phyloP scores from a whole-genome alignment of 257 asterid species.

The Nicotiana otophora region DNA sequence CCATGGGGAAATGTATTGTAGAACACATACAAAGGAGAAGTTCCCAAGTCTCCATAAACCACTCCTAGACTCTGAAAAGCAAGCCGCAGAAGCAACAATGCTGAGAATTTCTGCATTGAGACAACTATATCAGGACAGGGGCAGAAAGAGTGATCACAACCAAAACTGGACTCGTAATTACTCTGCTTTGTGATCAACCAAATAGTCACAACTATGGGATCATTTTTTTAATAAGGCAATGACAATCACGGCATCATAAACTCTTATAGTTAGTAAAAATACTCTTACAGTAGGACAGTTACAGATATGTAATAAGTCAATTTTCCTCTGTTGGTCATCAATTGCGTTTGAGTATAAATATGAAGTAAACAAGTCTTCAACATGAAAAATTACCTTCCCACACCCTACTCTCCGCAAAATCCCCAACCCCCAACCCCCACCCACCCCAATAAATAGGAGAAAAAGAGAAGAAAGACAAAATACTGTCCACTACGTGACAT shows the following conservation, averaged over 20 bases:
- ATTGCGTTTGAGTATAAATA: not conserved
- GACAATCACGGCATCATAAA: not conserved
- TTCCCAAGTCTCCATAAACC: constrained; percentile 97
- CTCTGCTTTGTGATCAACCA: not conserved
- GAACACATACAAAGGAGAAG: constrained; percentile 96
- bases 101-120: constrained; percentile 64
- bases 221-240: not conserved
- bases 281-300: not conserved
- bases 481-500: not conserved
- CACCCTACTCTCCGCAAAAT: not conserved
- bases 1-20: constrained; percentile 86
- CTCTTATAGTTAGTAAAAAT: not conserved
- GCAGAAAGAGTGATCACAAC: constrained; percentile 1
- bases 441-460: not conserved
- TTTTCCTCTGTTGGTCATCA: not conserved
- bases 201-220: not conserved
- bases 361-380: not conserved
- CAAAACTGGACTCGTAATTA: not conserved
- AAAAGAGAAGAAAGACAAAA: not conserved
- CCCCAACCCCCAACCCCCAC: no score
- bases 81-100: constrained; percentile 76
- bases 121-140: constrained; percentile 9
- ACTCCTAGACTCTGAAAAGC: constrained; percentile 99
- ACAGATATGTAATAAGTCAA: not conserved
- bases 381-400: not conserved